Conservation (phyloP, 768 basidiomycete genomes). For the Boletus reticuloceps region DNA sequence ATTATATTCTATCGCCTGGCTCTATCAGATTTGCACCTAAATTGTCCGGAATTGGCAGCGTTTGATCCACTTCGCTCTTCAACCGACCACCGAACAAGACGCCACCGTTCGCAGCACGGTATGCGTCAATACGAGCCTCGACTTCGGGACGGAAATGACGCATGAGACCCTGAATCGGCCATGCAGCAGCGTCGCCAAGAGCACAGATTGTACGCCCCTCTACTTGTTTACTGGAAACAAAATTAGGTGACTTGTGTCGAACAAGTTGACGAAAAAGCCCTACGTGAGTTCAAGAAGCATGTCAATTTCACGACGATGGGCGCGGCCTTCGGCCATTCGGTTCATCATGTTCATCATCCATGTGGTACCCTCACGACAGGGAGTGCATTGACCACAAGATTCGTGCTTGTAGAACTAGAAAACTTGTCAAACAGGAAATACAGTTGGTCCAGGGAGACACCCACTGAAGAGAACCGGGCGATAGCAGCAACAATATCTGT, state of each 20-base stretch:
- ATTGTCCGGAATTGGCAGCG: slow-evolving; percentile 71
- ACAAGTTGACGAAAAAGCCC: slow-evolving; percentile 23
- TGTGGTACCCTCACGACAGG: slow-evolving; percentile 91
- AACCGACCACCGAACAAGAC: slow-evolving; percentile 88
- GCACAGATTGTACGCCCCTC: slow-evolving; percentile 98
- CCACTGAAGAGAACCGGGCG: slow-evolving; percentile 82
- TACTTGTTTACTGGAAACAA: slow-evolving; percentile 75
- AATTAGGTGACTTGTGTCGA: not conserved
- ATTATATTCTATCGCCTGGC: slow-evolving; percentile 33
- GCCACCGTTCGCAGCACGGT: slow-evolving; percentile 69
- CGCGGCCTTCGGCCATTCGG: slow-evolving; percentile 89
- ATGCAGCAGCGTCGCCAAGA: slow-evolving; percentile 94
- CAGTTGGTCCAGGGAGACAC: slow-evolving; percentile 11
- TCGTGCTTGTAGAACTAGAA: slow-evolving; percentile 95
- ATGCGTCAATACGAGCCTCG: slow-evolving; percentile 80
- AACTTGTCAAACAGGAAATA: slow-evolving; percentile 2
- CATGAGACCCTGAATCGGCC: slow-evolving; percentile 98
- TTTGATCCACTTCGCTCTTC: slow-evolving; percentile 63
- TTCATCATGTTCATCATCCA: slow-evolving; percentile 99
- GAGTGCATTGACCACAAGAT: slow-evolving; percentile 96
- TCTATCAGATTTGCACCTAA: slow-evolving; percentile 53
- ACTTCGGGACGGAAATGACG: slow-evolving; percentile 96
- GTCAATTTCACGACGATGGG: slow-evolving; percentile 92
- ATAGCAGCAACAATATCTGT: slow-evolving; percentile 95
- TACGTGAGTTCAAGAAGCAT: slow-evolving; percentile 96